Base-by-base conservation (phyloP, 805 yeast genomes). In the Candida berthetii region DNA sequence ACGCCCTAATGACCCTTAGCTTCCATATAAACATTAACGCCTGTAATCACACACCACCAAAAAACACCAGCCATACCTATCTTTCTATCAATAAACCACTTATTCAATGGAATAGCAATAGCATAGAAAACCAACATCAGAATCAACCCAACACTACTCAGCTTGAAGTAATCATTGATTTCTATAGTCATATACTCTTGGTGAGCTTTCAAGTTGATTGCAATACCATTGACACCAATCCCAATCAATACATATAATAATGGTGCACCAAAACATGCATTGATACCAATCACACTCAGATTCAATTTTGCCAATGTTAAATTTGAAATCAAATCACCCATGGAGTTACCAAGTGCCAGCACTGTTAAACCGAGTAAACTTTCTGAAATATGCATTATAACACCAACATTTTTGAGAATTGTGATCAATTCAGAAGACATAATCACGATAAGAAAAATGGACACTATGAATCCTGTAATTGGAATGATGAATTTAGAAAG, bases 191-290 rank as follows among this genome's bases (percentile, higher is more conserved):
- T 41, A 28, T 29, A 37, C 29, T 15, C 36, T 5, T 25, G 24
- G 5, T 36, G 42, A n/a, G n/a, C 20, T 17, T 24, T 19, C n/a
- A 49, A 10, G 40, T 62, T 61, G 7, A 73, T 62, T 1, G 80
- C 44, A 28, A 86, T 45, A 0, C 91, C 89, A 49, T 85, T 83
- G 5, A 82, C 53, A 0, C 97, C 96, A 45, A 91, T 64, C 0
- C 97, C 95, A 32, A 90, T 68, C 10, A 93, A 65, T 35, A 84
- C 66, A 40, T 89, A 83, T 34, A 93, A 59, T 43, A 91, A 62
- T 0, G 98, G 98, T 1, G 96, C 88, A 0, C 97, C 98, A 58
- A 90, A 84, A 55, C 98, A 90, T 0, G 97, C 96, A 24, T 93
- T 85, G n/a, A 93, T 68, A 0, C 97, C 97, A 85, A 91, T 85